These are phyloP conservation scores for Priceomyces haplophilus DNA, from an alignment of 805 yeast genomes.

Conservation along the genomic window DNA sequence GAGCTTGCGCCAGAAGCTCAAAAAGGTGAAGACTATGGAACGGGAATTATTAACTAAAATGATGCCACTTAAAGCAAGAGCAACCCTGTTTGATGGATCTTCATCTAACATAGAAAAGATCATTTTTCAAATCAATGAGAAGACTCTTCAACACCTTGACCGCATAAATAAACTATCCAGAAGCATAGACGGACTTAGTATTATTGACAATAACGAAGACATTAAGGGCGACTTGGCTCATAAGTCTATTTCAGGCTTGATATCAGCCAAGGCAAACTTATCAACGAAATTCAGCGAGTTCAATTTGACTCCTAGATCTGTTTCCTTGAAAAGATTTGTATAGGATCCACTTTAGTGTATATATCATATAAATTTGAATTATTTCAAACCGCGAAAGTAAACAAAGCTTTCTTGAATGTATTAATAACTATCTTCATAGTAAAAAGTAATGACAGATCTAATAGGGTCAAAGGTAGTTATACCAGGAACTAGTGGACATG, in stretches of 20 bases:
- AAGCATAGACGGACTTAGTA: constrained; percentile 4
- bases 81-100: constrained; percentile 14
- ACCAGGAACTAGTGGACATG: constrained; percentile 68
- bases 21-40: constrained; percentile 19
- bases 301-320: background rate
- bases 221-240: background rate
- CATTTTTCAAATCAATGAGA: constrained; percentile 25
- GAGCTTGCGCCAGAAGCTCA: constrained; percentile 25
- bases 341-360: background rate
- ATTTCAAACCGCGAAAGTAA: constrained; percentile 1
- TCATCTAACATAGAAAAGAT: constrained; percentile 26
- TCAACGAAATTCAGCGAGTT: background rate
- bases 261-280: background rate
- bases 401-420: background rate
- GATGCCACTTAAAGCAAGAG: constrained; percentile 33
- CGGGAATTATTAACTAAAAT: constrained; percentile 22
- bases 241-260: background rate
- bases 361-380: background rate
- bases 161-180: constrained; percentile 12
- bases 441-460: constrained; percentile 23
- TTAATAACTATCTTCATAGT: background rate
- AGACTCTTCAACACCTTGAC: constrained; percentile 13
- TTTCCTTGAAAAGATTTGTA: background rate
- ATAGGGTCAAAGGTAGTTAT: constrained; percentile 41
- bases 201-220: background rate